These are phyloP conservation scores for Nicotiana tomentosiformis DNA, from an alignment of 257 asterid genomes.

Conservation along the genomic window DNA sequence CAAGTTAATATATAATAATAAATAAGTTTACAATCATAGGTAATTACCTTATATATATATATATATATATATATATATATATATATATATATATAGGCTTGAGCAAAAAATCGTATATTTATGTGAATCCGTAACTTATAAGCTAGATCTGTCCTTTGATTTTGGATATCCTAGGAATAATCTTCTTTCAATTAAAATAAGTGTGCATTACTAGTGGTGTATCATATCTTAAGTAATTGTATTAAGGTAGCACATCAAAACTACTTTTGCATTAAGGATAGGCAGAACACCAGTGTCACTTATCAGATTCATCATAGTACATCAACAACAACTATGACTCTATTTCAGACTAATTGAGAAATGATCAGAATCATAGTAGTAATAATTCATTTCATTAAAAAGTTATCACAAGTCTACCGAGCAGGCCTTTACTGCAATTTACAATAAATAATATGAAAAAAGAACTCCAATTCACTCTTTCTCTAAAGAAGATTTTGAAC, in stretches of 20 bases:
- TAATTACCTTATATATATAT: too few species aligned
- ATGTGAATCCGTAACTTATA: too few species aligned
- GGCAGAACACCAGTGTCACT: not conserved
- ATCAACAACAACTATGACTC: not conserved
- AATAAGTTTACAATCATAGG: too few species aligned
- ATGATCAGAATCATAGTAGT: not conserved
- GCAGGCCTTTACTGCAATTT: not conserved
- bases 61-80: too few species aligned
- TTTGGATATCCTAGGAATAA: not conserved
- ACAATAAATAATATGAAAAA: not conserved
- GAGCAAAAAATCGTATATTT: too few species aligned
- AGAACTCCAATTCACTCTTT: too few species aligned
- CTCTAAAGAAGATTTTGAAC: too few species aligned
- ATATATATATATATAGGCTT: too few species aligned
- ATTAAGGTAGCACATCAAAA: not conserved
- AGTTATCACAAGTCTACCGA: not conserved
- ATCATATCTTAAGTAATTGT: not conserved
- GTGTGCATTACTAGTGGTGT: not conserved
- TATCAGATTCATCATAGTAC: not conserved
- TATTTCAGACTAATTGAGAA: not conserved
- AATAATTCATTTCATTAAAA: not conserved
- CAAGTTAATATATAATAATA: too few species aligned
- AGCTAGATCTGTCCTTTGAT: not conserved
- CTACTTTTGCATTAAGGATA: not conserved
- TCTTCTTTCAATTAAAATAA: not conserved